Conservation (phyloP, 2,329 filamentous ascomycete species). For the Aulographum hederae region DNA sequence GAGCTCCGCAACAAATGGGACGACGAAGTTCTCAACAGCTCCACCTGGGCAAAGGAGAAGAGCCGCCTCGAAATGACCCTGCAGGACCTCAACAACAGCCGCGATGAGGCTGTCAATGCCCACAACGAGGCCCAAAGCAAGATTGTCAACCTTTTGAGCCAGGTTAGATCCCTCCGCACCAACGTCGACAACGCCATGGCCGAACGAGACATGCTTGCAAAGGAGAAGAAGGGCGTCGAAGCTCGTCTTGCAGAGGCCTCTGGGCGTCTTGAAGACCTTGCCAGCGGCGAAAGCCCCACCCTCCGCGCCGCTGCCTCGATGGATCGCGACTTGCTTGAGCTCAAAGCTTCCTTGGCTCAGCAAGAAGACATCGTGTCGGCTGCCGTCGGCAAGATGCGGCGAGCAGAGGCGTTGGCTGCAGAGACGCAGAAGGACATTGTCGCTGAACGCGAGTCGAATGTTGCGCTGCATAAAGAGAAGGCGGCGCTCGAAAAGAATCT, state of each 20-base stretch:
- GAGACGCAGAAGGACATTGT: constrained; percentile 90
- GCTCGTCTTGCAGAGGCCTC: constrained; percentile 72
- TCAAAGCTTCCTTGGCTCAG: constrained; percentile 76
- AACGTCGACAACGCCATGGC: constrained; percentile 71
- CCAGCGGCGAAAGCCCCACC: constrained; percentile 67
- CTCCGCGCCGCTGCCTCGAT: constrained; percentile 77
- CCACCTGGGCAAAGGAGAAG: constrained; percentile 97
- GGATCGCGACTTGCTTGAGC: constrained; percentile 74
- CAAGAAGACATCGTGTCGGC: constrained; percentile 85
- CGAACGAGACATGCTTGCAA: constrained; percentile 66
- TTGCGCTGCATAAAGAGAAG: constrained; percentile 77
- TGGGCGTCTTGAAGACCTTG: constrained; percentile 72
- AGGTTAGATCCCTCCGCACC: constrained; percentile 68
- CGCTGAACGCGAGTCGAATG: constrained; percentile 64
- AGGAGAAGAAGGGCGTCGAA: constrained; percentile 84
- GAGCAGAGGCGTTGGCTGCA: constrained; percentile 67
- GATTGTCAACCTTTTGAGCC: constrained; percentile 75
- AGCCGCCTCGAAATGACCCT: constrained; percentile 76
- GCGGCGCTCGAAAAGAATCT: constrained; percentile 72
- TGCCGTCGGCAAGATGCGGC: constrained; percentile 91
- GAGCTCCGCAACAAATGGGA: constrained; percentile 95
- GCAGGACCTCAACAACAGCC: constrained; percentile 73
- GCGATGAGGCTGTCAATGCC: constrained; percentile 80
- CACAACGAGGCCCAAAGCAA: constrained; percentile 92
- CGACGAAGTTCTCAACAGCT: constrained; percentile 91